A percentile compares a stretch with the other conserved stretches of the same genome.
These are phyloP conservation scores for Eucalyptus marginata DNA, from an alignment of 345 rosid species.

Conservation along the genomic window DNA sequence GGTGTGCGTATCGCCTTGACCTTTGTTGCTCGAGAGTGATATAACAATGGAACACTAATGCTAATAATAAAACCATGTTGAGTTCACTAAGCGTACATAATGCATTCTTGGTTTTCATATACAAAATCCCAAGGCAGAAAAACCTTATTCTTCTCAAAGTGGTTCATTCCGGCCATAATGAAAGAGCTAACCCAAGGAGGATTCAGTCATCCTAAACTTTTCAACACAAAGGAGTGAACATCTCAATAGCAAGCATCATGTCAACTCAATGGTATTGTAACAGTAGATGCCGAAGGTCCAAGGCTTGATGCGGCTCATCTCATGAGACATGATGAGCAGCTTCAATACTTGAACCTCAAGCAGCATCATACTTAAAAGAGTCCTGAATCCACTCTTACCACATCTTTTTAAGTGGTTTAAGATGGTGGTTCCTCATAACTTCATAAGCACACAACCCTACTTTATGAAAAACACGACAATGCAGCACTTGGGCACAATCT, in stretches of 20 bases:
- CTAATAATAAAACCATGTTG: background rate
- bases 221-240: background rate
- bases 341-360: background rate
- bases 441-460: background rate
- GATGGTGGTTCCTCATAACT: background rate
- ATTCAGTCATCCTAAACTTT: background rate
- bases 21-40: background rate
- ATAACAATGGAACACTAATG: background rate
- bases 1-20: background rate
- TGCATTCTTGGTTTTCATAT: background rate
- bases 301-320: background rate
- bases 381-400: background rate
- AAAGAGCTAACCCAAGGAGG: background rate
- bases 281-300: background rate
- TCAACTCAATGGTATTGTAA: background rate
- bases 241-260: background rate
- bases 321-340: background rate
- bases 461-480: background rate
- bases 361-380: background rate
- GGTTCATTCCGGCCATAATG: fast-evolving
- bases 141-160: background rate
- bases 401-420: background rate
- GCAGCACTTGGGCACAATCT: background rate
- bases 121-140: background rate
- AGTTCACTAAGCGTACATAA: background rate